Conservation (phyloP, 495 filamentous ascomycete genomes). For the Cryomyces minteri region DNA sequence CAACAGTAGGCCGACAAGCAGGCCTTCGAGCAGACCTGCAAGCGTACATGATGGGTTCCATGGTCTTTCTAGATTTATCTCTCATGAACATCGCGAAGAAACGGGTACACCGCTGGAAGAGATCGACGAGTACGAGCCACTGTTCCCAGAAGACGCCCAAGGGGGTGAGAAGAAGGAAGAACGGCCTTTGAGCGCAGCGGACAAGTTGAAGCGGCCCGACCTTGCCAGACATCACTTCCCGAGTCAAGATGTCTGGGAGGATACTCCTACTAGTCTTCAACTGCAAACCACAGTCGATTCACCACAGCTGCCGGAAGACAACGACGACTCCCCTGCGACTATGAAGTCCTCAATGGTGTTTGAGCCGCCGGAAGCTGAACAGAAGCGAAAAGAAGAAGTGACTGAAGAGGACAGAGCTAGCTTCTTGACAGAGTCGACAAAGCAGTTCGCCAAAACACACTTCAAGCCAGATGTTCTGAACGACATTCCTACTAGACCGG, state of each 20-base stretch:
- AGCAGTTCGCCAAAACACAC: slow-evolving; percentile 20
- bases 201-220: slow-evolving; percentile 46
- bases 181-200: slow-evolving; percentile 34
- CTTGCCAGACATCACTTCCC: slow-evolving; percentile 59
- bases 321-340: slow-evolving; percentile 9
- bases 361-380: slow-evolving; percentile 39
- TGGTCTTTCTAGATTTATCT: slow-evolving; percentile 28
- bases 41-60: slow-evolving; percentile 36
- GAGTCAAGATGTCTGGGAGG: slow-evolving; percentile 92
- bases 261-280: slow-evolving; percentile 74
- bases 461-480: slow-evolving; percentile 23
- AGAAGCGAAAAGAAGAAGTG: slow-evolving; percentile 24
- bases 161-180: slow-evolving; percentile 27
- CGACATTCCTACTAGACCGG: slow-evolving; percentile 27
- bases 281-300: slow-evolving; percentile 72
- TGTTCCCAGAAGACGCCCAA: slow-evolving; percentile 77
- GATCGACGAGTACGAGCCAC: slow-evolving; percentile 84
- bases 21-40: slow-evolving; percentile 52
- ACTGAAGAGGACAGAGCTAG: slow-evolving; percentile 26
- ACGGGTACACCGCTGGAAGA: slow-evolving; percentile 61
- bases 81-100: slow-evolving; percentile 33
- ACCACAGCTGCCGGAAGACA: slow-evolving; percentile 40
- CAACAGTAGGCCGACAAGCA: slow-evolving; percentile 38
- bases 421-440: slow-evolving; percentile 16
- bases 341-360: slow-evolving; percentile 18